Percentiles rank a stretch among this genome's conserved stretches.
phyloP scores from a whole-genome alignment of 2,329 filamentous ascomycete genomes.

The Seiridium cupressi region DNA sequence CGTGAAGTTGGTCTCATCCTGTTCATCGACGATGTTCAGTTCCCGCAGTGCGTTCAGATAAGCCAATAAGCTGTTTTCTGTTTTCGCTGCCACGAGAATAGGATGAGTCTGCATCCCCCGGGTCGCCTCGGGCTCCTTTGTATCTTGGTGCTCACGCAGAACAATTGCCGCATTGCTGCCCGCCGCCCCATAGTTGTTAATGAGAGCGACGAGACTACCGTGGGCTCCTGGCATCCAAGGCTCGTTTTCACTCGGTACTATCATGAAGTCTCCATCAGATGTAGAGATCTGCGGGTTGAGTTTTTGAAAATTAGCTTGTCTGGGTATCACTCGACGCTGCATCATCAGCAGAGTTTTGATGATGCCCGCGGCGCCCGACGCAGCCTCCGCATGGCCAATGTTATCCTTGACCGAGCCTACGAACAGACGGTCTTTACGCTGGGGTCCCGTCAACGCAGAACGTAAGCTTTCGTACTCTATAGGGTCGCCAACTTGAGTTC shows the following conservation, averaged over 20 bases:
- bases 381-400: slow-evolving; percentile 26
- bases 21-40: background rate
- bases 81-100: background rate
- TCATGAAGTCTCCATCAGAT: background rate
- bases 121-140: background rate
- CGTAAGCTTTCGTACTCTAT: slow-evolving; percentile 21
- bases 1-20: background rate
- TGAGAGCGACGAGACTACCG: slow-evolving; percentile 18
- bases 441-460: slow-evolving; percentile 5
- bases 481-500: slow-evolving; percentile 33
- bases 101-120: background rate
- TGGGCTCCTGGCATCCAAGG: background rate
- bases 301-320: slow-evolving; percentile 19
- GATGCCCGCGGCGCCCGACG: slow-evolving; percentile 25
- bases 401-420: slow-evolving; percentile 30
- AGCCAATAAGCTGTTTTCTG: background rate
- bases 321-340: slow-evolving; percentile 19
- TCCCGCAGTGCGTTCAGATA: background rate
- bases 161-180: slow-evolving; percentile 29
- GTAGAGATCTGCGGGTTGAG: slow-evolving; percentile 26
- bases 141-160: background rate
- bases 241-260: background rate
- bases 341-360: slow-evolving; percentile 33
- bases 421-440: slow-evolving; percentile 3
- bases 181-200: slow-evolving; percentile 36